Percentiles rank a stretch among this genome's conserved stretches.
These are phyloP conservation scores for Russula vinacea DNA, from an alignment of 768 basidiomycete genomes.

Conservation along the genomic window DNA sequence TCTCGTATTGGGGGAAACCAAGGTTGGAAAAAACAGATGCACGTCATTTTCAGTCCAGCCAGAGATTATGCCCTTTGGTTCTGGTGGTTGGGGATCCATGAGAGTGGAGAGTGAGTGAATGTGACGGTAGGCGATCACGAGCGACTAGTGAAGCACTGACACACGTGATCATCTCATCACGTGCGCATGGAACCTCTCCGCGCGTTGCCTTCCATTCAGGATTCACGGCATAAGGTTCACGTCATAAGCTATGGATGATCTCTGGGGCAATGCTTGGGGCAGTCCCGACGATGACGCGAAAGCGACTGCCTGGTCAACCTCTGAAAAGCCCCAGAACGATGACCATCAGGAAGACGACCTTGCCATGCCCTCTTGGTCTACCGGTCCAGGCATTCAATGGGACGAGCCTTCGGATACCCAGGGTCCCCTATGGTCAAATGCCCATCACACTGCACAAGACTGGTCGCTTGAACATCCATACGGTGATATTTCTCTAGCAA, in stretches of 20 bases:
- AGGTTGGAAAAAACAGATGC: conserved; percentile 70
- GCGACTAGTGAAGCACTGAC: not conserved
- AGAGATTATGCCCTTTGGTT: conserved; percentile 36
- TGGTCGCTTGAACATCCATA: conserved; percentile 41
- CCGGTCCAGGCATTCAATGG: conserved; percentile 47
- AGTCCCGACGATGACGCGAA: conserved; percentile 38
- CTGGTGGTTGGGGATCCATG: conserved; percentile 37
- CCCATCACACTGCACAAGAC: conserved; percentile 29
- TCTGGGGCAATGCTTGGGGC: conserved; percentile 72
- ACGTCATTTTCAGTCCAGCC: conserved; percentile 82
- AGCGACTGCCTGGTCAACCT: not conserved
- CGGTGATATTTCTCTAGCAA: conserved; percentile 38
- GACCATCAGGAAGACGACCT: conserved; percentile 54
- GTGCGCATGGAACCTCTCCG: conserved; percentile 46
- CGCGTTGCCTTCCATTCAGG: too few species aligned
- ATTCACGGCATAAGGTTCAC: not conserved
- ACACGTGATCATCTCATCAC: conserved; percentile 22
- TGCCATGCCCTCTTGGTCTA: conserved; percentile 55
- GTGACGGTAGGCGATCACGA: conserved; percentile 15
- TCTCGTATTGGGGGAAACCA: conserved; percentile 84
- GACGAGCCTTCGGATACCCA: conserved; percentile 43
- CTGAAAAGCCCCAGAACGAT: conserved; percentile 22
- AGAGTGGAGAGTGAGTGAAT: conserved; percentile 11
- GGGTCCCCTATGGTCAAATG: conserved; percentile 44
- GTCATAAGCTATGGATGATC: conserved; percentile 57